Conservation (phyloP, 495 filamentous ascomycete genomes). For the Pyrenopolyporus hunteri region DNA sequence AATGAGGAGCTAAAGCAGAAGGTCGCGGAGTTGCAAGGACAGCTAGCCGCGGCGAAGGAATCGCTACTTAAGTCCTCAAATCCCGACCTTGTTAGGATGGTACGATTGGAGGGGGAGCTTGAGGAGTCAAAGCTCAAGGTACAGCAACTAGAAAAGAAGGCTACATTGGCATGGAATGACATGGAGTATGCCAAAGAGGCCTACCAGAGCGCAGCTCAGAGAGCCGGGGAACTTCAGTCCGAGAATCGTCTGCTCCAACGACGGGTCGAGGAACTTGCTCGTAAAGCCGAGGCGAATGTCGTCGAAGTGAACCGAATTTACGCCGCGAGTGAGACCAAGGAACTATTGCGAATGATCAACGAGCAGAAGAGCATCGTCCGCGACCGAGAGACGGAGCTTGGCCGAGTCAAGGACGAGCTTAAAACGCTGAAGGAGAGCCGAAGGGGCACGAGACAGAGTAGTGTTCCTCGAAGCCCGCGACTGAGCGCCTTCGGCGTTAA, state of each 20-base stretch:
- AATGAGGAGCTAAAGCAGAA: constrained; percentile 56
- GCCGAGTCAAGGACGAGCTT: constrained; percentile 44
- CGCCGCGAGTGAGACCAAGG: constrained; percentile 43
- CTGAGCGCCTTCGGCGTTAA: constrained; percentile 44
- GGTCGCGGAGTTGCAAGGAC: constrained; percentile 52
- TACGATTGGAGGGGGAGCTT: constrained; percentile 47
- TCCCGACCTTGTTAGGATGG: constrained; percentile 58
- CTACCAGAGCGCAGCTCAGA: constrained; percentile 68
- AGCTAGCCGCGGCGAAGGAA: constrained; percentile 56
- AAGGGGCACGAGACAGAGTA: constrained; percentile 56
- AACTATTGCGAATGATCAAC: constrained; percentile 45
- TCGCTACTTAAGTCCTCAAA: constrained; percentile 54
- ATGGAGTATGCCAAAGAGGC: constrained; percentile 64
- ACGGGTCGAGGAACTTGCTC: constrained; percentile 55
- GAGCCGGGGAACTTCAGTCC: constrained; percentile 54
- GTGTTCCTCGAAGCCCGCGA: constrained; percentile 56
- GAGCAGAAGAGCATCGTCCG: constrained; percentile 62
- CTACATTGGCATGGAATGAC: constrained; percentile 47
- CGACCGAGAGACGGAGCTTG: constrained; percentile 66
- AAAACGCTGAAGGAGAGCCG: constrained; percentile 53
- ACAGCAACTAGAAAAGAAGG: constrained; percentile 55
- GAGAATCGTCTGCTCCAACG: constrained; percentile 58
- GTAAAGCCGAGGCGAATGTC: constrained; percentile 58
- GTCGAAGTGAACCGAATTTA: constrained; percentile 60
- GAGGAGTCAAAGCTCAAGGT: constrained; percentile 39